Evolutionary conservation across 345 rosid species (phyloP), one percentile per base, ranked within the genome.

Genomic region (Kandelia obovata): DNA sequence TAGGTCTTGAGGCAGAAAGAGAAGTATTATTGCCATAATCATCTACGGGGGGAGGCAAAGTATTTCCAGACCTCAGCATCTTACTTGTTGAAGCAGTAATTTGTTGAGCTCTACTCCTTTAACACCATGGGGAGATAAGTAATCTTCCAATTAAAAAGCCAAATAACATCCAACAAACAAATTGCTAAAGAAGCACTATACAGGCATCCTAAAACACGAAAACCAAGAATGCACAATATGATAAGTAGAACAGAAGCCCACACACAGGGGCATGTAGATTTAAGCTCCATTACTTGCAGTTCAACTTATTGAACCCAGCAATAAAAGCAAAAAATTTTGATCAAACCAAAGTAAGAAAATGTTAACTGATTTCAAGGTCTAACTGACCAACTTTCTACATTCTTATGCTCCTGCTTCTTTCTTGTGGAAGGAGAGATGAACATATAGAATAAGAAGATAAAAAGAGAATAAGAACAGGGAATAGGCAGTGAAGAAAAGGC

Each of bases 21-120:
- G 83, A 71, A 76, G 57, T 79, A 73, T 66, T 83, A 46, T 75
- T 73, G 74, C 81, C 75, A 75, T 78, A 82, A 73, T 87, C 92
- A 85, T 88, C 91, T 39, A 83, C 4, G 1, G 98, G 92, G 10
- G 95, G 95, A 64, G 98, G 98, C 75, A 94, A 75, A 75, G 79
- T 64, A 78, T 58, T 83, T 70, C 98, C 97, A 16, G 92, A 70
- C 51, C 85, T 63, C 61, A 80, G 86, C 78, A 78, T 53, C 78
- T 77, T 76, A 70, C 65, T 87, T 75, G 87, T 71, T 55, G 82
- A 77, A 69, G 92, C 89, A 30, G 92, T 83, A 61, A 94, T 85
- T 80, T 91, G 89, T 73, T 89, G 96, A 65, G 91, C 96, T 70
- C 92, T 91, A 64, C 83, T 84, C 96, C 92, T 87, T 62, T 53